phyloP scores from a whole-genome alignment of 2,329 filamentous ascomycete species.

The Aspergillus intermedius region DNA sequence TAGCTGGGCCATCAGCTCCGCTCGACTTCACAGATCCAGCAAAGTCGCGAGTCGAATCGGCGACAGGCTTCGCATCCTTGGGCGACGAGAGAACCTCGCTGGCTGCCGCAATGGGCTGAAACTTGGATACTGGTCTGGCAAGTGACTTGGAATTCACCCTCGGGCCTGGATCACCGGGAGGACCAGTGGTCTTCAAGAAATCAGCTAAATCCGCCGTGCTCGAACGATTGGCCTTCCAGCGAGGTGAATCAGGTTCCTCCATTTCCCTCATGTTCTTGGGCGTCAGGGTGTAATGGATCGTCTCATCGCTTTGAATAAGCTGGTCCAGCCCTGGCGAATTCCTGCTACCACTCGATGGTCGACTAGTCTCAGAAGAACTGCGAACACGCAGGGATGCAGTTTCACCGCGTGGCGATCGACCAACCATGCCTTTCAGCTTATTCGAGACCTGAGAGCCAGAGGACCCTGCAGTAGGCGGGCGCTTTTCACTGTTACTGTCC shows the following conservation, averaged over 20 bases:
- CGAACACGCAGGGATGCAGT: conserved; percentile 24
- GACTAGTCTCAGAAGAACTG: conserved; percentile 32
- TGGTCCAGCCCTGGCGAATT: conserved; percentile 61
- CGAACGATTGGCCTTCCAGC: conserved; percentile 25
- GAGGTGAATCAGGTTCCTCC: conserved; percentile 42
- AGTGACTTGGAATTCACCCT: conserved; percentile 13
- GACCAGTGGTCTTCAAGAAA: conserved; percentile 31
- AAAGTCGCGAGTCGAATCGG: conserved; percentile 72
- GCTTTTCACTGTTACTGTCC: conserved; percentile 33
- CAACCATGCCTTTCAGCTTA: conserved; percentile 40
- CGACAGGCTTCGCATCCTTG: conserved; percentile 61
- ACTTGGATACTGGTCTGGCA: conserved; percentile 17
- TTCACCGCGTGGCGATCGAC: conserved; percentile 23
- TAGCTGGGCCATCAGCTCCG: conserved; percentile 50
- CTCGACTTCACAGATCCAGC: conserved; percentile 85
- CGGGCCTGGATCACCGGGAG: conserved; percentile 21
- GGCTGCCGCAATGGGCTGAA: conserved; percentile 13
- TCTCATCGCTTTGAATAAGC: conserved; percentile 74
- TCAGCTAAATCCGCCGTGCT: conserved; percentile 33
- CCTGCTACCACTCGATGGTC: conserved; percentile 20
- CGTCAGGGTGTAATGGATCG: conserved; percentile 74
- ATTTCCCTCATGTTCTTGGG: conserved; percentile 72
- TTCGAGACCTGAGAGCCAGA: conserved; percentile 34
- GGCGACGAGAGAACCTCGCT: conserved; percentile 11
- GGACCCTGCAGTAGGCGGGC: conserved; percentile 35